phyloP scores from a whole-genome alignment of 345 rosid species.

The Gossypium stocksii region DNA sequence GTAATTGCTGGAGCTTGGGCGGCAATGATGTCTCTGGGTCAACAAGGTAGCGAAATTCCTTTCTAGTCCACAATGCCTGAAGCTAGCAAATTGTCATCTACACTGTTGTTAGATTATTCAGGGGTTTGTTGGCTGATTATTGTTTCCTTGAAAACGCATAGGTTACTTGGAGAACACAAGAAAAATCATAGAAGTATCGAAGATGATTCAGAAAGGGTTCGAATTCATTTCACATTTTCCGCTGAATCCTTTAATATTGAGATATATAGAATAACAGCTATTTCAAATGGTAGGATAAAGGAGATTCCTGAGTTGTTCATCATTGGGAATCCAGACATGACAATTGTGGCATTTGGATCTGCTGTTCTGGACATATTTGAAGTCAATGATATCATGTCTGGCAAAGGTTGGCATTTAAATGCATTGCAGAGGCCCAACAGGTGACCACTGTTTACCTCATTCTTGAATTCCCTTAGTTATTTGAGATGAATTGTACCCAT shows the following conservation, averaged over 20 bases:
- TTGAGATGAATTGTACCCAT: neutral
- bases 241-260: neutral
- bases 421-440: constrained; percentile 93
- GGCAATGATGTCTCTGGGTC: constrained; percentile 82
- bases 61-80: constrained; percentile 3
- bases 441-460: constrained; percentile 26
- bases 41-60: constrained; percentile 46
- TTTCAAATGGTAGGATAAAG: constrained; percentile 46
- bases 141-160: constrained; percentile 20
- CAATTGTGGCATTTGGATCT: constrained; percentile 82
- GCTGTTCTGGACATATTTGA: constrained; percentile 68
- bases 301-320: constrained; percentile 67
- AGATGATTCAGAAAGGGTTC: constrained; percentile 66
- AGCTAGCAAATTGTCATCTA: constrained; percentile 7
- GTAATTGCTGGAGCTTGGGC: constrained; percentile 97
- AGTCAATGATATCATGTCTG: constrained; percentile 80
- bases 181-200: constrained; percentile 75
- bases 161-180: constrained; percentile 74
- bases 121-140: constrained; percentile 20
- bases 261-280: neutral
- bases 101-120: constrained; percentile 8
- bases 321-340: constrained; percentile 88
- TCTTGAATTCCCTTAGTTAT: neutral
- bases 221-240: constrained; percentile 16
- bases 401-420: constrained; percentile 95